Base-by-base conservation (phyloP, 805 yeast genomes). In the Kazachstania taianensis region DNA sequence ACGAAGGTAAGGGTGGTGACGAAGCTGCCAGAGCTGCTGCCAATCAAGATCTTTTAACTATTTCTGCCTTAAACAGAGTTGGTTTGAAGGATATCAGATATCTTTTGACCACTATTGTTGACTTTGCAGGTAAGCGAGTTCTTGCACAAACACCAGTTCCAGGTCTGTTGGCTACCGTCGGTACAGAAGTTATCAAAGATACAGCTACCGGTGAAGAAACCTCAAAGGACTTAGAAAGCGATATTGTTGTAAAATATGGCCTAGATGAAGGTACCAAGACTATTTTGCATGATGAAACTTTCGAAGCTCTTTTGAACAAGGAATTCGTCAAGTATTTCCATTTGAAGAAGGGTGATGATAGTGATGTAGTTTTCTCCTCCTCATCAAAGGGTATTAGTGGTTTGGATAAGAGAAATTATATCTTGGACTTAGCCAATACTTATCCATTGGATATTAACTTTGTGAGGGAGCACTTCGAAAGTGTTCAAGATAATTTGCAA, bases 131-230 rank as follows among this genome's bases (percentile, higher is more conserved):
- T 42, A 79, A 75, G 50, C 73, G 97, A 57, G 67, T 89, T 25
- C 70, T 89, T 26, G 84, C 94, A 57, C 97, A 89, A 64, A 83
- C 95, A 10, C 95, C 96, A 9, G 94, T 89, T 30, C 98, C 98
- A 12, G 97, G 97, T 41, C 55, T 67, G 27, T 62, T 64, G 38
- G 47, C 59, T 7, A 61, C 63, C 8, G 49, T 62, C 50, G 69
- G 70, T 38, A 55, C 64, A 15, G 57, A 53, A 27, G 52, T 52
- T 20, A 55, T 53, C 31, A 63, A 59, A 27, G 67, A 67, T 32
- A 65, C 59, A 28, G 70, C 61, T 26, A 62, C 65, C 20, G 65
- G 62, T 19, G 61, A 58, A 26, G 69, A 63, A 33, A 57, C 54
- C 13, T 49, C 59, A 25, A 63, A 55, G 40, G 59, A 67, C 39